Evolutionary conservation across 2,329 filamentous ascomycete genomes (phyloP).

Genomic region (Arthroderma uncinatum): DNA sequence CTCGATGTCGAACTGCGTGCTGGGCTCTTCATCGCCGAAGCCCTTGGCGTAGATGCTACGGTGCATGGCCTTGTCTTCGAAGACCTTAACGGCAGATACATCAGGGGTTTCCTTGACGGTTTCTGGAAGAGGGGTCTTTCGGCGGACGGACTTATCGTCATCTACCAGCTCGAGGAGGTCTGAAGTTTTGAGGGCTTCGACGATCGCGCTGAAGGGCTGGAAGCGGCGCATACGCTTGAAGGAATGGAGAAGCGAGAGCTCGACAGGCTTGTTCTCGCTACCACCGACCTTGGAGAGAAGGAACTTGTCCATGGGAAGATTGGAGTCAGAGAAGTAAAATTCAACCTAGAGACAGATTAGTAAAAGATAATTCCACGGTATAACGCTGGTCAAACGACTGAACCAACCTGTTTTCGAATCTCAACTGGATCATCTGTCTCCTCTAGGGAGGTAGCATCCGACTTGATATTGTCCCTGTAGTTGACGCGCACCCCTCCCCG

Average conservation of each 20-base stretch:
- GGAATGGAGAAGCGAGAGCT: constrained; percentile 62
- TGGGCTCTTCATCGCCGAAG: constrained; percentile 72
- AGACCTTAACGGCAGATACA: constrained; percentile 42
- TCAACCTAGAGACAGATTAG: constrained; percentile 52
- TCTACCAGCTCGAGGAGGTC: constrained; percentile 61
- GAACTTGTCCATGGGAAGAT: constrained; percentile 80
- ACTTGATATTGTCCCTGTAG: constrained; percentile 52
- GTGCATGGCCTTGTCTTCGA: constrained; percentile 55
- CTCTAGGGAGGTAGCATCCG: constrained; percentile 54
- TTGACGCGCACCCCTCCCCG: constrained; percentile 21
- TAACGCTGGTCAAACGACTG: not conserved
- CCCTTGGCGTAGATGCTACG: constrained; percentile 86
- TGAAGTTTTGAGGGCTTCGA: constrained; percentile 72
- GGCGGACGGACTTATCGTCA: constrained; percentile 59
- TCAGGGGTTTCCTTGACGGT: constrained; percentile 45
- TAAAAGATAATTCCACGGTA: constrained; percentile 6
- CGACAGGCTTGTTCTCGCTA: constrained; percentile 61
- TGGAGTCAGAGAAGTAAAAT: constrained; percentile 91
- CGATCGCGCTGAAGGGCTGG: constrained; percentile 72
- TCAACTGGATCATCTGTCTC: constrained; percentile 66
- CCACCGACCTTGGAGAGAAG: constrained; percentile 70
- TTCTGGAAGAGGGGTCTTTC: constrained; percentile 58
- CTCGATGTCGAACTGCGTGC: constrained; percentile 88
- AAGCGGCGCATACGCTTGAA: constrained; percentile 98
- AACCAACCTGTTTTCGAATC: constrained; percentile 63